Percentiles rank a stretch among this genome's conserved stretches.
Evolutionary conservation across 345 rosid genomes (phyloP).

Genomic region (Physaria fendleri): DNA sequence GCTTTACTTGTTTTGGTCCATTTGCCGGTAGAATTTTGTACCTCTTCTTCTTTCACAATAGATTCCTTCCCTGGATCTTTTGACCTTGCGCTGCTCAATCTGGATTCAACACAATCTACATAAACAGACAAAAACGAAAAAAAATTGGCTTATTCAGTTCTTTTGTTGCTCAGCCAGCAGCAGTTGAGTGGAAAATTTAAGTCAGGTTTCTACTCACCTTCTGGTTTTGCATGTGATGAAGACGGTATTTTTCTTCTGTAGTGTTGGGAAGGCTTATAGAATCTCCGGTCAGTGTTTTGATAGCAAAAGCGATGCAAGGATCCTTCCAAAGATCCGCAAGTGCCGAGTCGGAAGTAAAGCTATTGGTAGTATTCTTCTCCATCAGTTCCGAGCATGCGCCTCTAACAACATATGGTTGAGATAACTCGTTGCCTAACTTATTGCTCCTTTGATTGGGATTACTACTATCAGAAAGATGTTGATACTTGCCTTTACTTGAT

Average conservation of each 20-base stretch:
- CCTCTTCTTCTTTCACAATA: conserved; percentile 24
- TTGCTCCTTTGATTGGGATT: neutral
- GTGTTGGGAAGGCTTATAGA: conserved; percentile 36
- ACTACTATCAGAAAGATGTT: conserved; percentile 15
- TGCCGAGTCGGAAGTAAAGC: conserved; percentile 36
- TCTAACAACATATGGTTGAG: neutral
- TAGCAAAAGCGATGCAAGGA: conserved; percentile 98
- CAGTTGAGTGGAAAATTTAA: neutral
- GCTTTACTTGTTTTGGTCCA: conserved; percentile 22
- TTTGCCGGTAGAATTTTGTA: conserved; percentile 29
- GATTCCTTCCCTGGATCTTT: conserved; percentile 25
- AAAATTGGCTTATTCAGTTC: neutral
- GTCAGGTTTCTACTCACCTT: neutral
- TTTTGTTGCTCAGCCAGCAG: neutral
- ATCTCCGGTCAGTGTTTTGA: conserved; percentile 42
- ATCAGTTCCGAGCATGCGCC: conserved; percentile 12
- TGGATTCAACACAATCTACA: conserved; percentile 31
- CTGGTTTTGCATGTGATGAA: conserved; percentile 2
- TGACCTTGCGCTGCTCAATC: conserved; percentile 27
- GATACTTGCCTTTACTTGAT: conserved; percentile 19
- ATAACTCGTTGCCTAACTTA: neutral
- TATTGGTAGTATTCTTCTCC: conserved; percentile 25
- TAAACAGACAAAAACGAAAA: neutral
- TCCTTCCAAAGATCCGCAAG: conserved; percentile 75
- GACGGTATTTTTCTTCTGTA: neutral